Evolutionary conservation across 2,329 filamentous ascomycete genomes (phyloP).

Genomic region (Colletotrichum sublineola): DNA sequence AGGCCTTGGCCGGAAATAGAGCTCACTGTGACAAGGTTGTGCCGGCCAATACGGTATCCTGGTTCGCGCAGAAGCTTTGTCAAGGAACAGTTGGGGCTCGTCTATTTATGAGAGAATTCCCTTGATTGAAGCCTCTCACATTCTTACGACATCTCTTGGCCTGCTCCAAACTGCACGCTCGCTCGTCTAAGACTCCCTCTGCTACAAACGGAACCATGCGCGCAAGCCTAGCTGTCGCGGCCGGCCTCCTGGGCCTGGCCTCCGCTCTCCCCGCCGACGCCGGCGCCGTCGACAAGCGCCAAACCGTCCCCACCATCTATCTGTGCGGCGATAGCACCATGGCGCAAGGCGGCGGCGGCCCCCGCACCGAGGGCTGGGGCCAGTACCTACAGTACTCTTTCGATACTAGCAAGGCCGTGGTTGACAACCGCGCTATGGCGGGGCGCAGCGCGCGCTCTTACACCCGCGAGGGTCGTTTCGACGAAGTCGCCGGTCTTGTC

Average conservation of each 20-base stretch:
- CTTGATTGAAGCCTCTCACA: constrained; percentile 3
- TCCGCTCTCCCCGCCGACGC: constrained; percentile 44
- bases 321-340: constrained; percentile 74
- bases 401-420: constrained; percentile 57
- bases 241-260: constrained; percentile 34
- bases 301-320: constrained; percentile 58
- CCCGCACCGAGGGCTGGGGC: constrained; percentile 71
- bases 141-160: constrained; percentile 1
- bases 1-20: constrained; percentile 8
- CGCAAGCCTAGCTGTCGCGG: constrained; percentile 23
- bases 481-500: constrained; percentile 65
- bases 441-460: constrained; percentile 77
- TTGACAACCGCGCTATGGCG: constrained; percentile 71
- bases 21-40: constrained; percentile 8
- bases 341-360: constrained; percentile 61
- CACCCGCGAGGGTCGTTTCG: constrained; percentile 75
- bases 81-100: background rate
- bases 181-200: background rate
- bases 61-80: constrained; percentile 11
- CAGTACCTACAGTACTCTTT: constrained; percentile 66
- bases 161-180: background rate
- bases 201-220: constrained; percentile 19
- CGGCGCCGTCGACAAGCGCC: constrained; percentile 35
- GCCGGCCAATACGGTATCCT: background rate
- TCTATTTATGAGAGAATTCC: background rate